phyloP scores from a whole-genome alignment of 176 grass and related monocot species.

The Tillandsia leiboldiana region DNA sequence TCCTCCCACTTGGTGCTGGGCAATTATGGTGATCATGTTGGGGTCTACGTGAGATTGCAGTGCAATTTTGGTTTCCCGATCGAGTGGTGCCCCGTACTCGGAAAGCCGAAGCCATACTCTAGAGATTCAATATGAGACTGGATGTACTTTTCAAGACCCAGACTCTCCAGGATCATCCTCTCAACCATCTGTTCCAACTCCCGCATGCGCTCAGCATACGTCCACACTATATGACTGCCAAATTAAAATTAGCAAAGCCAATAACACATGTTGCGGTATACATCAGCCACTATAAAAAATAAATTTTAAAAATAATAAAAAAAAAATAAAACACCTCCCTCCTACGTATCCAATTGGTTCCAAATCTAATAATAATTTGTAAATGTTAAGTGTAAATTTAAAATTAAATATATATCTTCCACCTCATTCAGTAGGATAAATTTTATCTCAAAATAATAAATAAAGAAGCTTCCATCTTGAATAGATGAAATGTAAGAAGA shows the following conservation, averaged over 20 bases:
- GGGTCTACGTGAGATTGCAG: slow-evolving; percentile 12
- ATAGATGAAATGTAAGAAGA: too few species aligned
- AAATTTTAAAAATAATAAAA: not conserved
- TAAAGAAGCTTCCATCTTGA: too few species aligned
- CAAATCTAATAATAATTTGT: too few species aligned
- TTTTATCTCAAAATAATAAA: too few species aligned
- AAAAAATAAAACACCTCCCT: too few species aligned
- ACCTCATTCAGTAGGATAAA: too few species aligned
- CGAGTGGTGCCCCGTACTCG: slow-evolving; percentile 10
- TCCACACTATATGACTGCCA: slow-evolving; percentile 10
- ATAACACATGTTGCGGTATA: too few species aligned
- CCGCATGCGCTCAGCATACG: slow-evolving; percentile 11
- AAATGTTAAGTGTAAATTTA: too few species aligned
- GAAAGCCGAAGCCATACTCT: slow-evolving; percentile 14
- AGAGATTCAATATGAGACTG: slow-evolving; percentile 22
- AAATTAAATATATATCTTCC: too few species aligned
- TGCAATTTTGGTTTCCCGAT: slow-evolving; percentile 19
- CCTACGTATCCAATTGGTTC: too few species aligned
- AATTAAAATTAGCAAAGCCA: not conserved
- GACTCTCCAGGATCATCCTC: slow-evolving; percentile 25
- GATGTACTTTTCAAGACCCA: slow-evolving; percentile 20
- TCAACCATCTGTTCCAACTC: slow-evolving; percentile 26
- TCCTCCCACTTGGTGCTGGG: slow-evolving; percentile 21
- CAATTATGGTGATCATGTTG: slow-evolving; percentile 25
- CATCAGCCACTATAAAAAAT: not conserved